A percentile compares a stretch with the other conserved stretches of the same genome.
Conservation (phyloP, 371 early-diverging fungal genomes). For the Chytridium lagenaria region DNA sequence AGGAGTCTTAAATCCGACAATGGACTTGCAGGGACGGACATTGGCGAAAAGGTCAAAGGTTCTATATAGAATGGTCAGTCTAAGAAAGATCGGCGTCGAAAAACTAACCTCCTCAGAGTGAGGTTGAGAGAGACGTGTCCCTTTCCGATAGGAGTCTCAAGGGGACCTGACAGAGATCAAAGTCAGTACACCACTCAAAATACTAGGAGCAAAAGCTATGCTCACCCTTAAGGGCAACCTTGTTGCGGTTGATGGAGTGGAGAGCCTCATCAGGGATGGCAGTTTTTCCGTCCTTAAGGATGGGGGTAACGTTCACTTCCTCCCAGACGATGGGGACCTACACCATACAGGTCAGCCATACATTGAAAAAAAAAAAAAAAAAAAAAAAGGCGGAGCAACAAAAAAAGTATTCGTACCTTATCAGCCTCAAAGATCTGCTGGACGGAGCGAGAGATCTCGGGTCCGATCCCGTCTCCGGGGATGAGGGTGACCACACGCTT, state of each 20-base stretch:
- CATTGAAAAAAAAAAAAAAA: background rate
- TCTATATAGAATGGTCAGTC: slow-evolving; percentile 40
- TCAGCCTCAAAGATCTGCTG: slow-evolving; percentile 92
- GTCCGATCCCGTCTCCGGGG: slow-evolving; percentile 99
- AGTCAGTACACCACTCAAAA: no score
- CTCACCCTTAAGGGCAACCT: slow-evolving; percentile 92
- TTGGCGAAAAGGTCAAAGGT: slow-evolving; percentile 98
- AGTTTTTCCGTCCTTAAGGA: slow-evolving; percentile 90
- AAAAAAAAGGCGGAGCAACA: background rate
- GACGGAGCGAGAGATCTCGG: slow-evolving; percentile 95
- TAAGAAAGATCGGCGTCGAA: background rate
- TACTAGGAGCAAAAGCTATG: background rate
- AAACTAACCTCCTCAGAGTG: slow-evolving; percentile 84
- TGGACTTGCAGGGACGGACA: slow-evolving; percentile 95
- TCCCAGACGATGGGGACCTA: slow-evolving; percentile 97
- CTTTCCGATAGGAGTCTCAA: slow-evolving; percentile 98
- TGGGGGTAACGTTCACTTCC: slow-evolving; percentile 92
- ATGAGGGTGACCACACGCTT: slow-evolving; percentile 85
- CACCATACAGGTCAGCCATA: background rate
- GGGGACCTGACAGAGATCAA: slow-evolving; percentile 64
- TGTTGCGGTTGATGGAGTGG: slow-evolving; percentile 90
- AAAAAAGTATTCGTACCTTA: slow-evolving; percentile 60
- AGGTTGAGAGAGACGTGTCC: slow-evolving; percentile 98
- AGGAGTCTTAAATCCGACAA: slow-evolving; percentile 93
- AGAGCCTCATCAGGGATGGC: slow-evolving; percentile 92